A percentile compares a stretch with the other conserved stretches of the same genome.
Evolutionary conservation across 176 grass and related monocot genomes (phyloP).

Genomic region (Puya raimondii): DNA sequence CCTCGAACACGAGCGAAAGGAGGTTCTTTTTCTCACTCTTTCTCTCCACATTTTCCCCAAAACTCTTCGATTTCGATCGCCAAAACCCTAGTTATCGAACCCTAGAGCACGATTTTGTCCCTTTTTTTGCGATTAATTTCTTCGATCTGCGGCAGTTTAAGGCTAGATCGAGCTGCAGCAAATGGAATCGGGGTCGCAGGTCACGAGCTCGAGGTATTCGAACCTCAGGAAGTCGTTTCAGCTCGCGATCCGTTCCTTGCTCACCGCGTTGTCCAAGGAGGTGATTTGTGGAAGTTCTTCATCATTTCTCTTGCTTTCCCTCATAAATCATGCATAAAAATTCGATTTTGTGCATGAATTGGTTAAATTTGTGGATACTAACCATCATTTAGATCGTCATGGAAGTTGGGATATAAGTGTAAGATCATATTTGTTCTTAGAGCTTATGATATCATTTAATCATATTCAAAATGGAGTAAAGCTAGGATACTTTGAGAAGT

Average conservation of each 20-base stretch:
- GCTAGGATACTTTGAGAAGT: too few species aligned
- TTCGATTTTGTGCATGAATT: too few species aligned
- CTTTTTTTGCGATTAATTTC: not conserved
- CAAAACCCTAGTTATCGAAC: not conserved
- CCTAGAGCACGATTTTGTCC: too few species aligned
- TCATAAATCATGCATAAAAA: too few species aligned
- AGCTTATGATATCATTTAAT: too few species aligned
- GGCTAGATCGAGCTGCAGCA: constrained; percentile 4
- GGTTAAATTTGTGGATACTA: too few species aligned
- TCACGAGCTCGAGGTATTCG: constrained; percentile 21
- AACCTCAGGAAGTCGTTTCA: constrained; percentile 40
- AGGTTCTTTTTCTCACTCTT: not conserved
- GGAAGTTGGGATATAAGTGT: too few species aligned
- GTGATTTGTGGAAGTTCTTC: constrained; percentile 3
- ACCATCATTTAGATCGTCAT: too few species aligned
- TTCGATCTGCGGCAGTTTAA: not conserved
- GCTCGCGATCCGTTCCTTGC: constrained; percentile 27
- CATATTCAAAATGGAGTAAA: too few species aligned
- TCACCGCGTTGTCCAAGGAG: constrained; percentile 46
- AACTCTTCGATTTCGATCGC: not conserved
- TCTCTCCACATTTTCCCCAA: not conserved
- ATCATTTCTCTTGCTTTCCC: not conserved
- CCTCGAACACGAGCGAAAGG: not conserved
- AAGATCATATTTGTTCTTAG: too few species aligned
- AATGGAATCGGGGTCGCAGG: constrained; percentile 16